Base-by-base conservation (phyloP, 305 asterid species). In the Striga hermonthica region DNA sequence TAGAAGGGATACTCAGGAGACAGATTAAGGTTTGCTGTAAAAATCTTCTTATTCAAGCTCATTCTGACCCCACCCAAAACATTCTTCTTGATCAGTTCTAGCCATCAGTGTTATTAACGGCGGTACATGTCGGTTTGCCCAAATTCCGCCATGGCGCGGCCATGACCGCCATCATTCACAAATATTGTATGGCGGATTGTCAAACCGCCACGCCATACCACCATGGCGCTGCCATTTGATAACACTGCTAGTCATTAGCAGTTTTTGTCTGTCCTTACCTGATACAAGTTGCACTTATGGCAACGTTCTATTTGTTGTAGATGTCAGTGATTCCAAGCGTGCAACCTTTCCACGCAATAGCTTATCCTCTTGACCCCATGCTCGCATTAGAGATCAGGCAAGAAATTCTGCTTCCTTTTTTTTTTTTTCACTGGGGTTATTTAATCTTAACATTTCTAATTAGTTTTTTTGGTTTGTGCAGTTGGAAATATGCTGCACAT, bases 311-410 rank as follows among this genome's bases (percentile, higher is more conserved):
- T 66, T 53, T 31, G 15, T 43, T 72, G 69, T 67, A 93, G 99
- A 84, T 82, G 89, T 86, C 95, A 44, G 81, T 93, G 72, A 85
- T 93, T 73, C 97, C 99, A 34, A 93, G 99, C 64, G 99, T 93
- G 82, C 99, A 90, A 73, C 99, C 99, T 68, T 93, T 93, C 80
- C 99, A 93, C 80, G 99, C 99, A 36, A 90, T 93, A 71, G 99
- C 99, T 12, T 93, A 90, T 80, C 99, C 99, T 56, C 96, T 93
- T 74, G 99, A 93, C 72, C 93, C 99, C 47, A 77, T 84, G 74
- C 97, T 93, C 4, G 95, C 99, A 65, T 81, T 90, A 62, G 97
- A 93, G 67, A 93, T 93, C 76, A 93, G 99, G 99, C 83, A 60
- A 72, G 73, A 63, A 64, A 40, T 48, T 74, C 37, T 70, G 11